Conservation (phyloP, 352 stramenopile species). For the Phytophthora nicotianae region DNA sequence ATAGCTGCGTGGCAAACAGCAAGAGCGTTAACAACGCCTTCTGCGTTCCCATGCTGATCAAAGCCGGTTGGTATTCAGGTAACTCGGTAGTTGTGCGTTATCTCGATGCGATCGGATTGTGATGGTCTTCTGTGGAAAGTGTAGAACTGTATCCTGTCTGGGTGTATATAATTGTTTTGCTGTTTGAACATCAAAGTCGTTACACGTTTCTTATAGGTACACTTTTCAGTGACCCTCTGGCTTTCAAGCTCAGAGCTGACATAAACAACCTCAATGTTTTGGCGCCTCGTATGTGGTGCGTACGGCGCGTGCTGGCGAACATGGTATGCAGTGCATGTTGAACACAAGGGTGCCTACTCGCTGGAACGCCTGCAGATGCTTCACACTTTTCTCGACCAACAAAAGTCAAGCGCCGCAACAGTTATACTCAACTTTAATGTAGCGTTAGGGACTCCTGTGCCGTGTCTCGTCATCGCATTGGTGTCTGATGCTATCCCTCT, state of each 20-base stretch:
- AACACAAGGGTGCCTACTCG: constrained; percentile 29
- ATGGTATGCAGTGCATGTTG: constrained; percentile 20
- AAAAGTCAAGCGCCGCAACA: constrained; percentile 4
- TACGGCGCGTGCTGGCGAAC: constrained; percentile 14
- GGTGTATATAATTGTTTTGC: constrained; percentile 4
- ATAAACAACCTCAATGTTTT: constrained; percentile 14
- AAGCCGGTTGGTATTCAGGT: neutral
- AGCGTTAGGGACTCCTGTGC: constrained; percentile 10
- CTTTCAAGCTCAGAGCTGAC: neutral
- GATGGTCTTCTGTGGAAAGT: constrained; percentile 1
- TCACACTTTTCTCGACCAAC: constrained; percentile 14
- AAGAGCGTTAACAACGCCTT: constrained; percentile 7
- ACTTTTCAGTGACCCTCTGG: constrained; percentile 1
- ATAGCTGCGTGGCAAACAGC: constrained; percentile 6
- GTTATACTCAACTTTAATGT: constrained; percentile 6
- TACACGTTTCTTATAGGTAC: constrained; percentile 7
- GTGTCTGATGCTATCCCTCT: constrained; percentile 24
- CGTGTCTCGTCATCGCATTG: constrained; percentile 18
- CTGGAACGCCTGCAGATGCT: constrained; percentile 21
- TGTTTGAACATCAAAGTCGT: neutral
- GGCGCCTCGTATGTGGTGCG: constrained; percentile 3
- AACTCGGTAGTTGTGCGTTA: neutral
- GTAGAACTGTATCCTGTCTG: neutral
- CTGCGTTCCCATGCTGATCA: constrained; percentile 6
- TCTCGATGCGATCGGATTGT: constrained; percentile 10